Percentiles rank a stretch among this genome's conserved stretches.
Conservation (phyloP, 2,329 filamentous ascomycete genomes). For the Trichoderma sp. region DNA sequence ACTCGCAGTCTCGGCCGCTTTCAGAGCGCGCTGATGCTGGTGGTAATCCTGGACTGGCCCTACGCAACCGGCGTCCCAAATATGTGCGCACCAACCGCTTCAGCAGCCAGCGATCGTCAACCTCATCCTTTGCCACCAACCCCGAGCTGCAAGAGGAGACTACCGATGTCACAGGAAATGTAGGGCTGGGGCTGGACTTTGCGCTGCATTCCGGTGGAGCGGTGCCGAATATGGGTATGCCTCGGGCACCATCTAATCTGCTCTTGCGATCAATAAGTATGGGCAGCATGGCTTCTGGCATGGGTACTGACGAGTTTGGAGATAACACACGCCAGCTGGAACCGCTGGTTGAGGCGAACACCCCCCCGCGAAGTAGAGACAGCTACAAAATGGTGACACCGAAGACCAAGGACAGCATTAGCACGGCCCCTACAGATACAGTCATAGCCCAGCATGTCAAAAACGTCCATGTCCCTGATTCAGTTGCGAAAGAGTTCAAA, state of each 20-base stretch:
- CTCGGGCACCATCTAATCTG: slow-evolving; percentile 53
- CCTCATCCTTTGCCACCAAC: slow-evolving; percentile 60
- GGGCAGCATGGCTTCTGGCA: slow-evolving; percentile 77
- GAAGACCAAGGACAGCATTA: slow-evolving; percentile 55
- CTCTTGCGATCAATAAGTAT: slow-evolving; percentile 80
- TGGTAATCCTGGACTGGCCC: slow-evolving; percentile 48
- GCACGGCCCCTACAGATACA: slow-evolving; percentile 76
- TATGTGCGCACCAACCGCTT: slow-evolving; percentile 61
- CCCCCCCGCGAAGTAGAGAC: slow-evolving; percentile 42
- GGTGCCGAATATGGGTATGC: slow-evolving; percentile 56
- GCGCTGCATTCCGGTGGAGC: slow-evolving; percentile 81
- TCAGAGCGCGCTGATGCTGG: slow-evolving; percentile 46
- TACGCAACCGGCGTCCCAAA: slow-evolving; percentile 54
- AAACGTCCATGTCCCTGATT: slow-evolving; percentile 88
- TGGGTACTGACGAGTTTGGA: slow-evolving; percentile 61
- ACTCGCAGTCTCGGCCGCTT: slow-evolving; percentile 38
- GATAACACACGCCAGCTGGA: slow-evolving; percentile 48
- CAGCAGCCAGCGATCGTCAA: slow-evolving; percentile 61
- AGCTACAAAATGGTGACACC: slow-evolving; percentile 68
- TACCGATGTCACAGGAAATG: slow-evolving; percentile 67
- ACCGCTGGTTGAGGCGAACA: slow-evolving; percentile 52
- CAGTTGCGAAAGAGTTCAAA: slow-evolving; percentile 81
- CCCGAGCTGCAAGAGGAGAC: slow-evolving; percentile 62
- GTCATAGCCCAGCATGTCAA: slow-evolving; percentile 85
- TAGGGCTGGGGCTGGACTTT: slow-evolving; percentile 70